Conservation (phyloP, 2,329 filamentous ascomycete genomes). For the Blastomyces silverae region DNA sequence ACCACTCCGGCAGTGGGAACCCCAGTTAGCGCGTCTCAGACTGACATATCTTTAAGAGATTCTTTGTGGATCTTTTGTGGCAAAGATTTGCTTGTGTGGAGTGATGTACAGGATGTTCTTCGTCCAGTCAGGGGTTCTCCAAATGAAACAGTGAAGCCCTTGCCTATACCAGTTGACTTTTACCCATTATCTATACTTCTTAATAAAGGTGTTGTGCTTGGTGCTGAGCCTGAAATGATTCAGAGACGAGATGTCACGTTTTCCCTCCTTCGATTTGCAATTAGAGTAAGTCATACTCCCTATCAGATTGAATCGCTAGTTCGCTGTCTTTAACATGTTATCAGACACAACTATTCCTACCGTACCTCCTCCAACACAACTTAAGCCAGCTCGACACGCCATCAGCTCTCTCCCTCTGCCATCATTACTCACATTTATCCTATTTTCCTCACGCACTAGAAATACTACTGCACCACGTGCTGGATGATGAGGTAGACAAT, state of each 20-base stretch:
- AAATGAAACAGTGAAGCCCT: constrained; percentile 64
- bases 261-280: constrained; percentile 68
- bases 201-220: constrained; percentile 83
- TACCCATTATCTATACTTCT: constrained; percentile 83
- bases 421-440: constrained; percentile 76
- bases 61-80: constrained; percentile 96
- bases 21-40: constrained; percentile 40
- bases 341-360: constrained; percentile 89
- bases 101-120: constrained; percentile 77
- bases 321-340: constrained; percentile 16
- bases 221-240: constrained; percentile 86
- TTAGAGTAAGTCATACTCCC: constrained; percentile 59
- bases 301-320: background rate
- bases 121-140: constrained; percentile 53
- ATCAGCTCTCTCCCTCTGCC: constrained; percentile 72
- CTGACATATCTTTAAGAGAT: constrained; percentile 60
- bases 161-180: constrained; percentile 83
- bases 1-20: constrained; percentile 41
- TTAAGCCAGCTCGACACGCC: constrained; percentile 68
- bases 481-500: constrained; percentile 88
- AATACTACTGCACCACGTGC: constrained; percentile 81
- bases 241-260: constrained; percentile 88
- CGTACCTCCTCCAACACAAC: constrained; percentile 75
- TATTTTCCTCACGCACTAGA: constrained; percentile 94
- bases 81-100: constrained; percentile 76